Percentiles rank a stretch among this genome's conserved stretches.
phyloP scores from a whole-genome alignment of 1,284 basidiomycete genomes.

The Hemileia vastatrix region DNA sequence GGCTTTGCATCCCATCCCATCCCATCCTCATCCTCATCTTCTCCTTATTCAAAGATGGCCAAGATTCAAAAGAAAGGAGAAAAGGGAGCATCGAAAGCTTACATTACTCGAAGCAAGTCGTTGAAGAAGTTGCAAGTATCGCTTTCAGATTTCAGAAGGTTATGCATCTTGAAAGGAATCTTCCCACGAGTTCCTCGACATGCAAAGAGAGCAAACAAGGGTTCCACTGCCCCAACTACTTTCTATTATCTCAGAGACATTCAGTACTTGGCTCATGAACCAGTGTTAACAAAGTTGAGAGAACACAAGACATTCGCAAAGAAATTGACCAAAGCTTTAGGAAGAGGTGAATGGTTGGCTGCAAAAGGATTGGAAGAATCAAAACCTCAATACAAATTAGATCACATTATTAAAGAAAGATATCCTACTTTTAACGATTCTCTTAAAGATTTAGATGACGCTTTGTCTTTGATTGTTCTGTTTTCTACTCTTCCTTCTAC shows the following conservation, averaged over 20 bases:
- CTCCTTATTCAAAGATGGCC: conserved; percentile 3
- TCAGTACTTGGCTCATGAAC: conserved; percentile 41
- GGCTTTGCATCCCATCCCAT: conserved; percentile 21
- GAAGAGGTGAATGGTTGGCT: conserved; percentile 38
- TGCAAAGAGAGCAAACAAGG: conserved; percentile 42
- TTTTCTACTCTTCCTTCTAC: conserved; percentile 30
- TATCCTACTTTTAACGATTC: conserved; percentile 43
- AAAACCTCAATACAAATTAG: conserved; percentile 39
- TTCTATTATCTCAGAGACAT: conserved; percentile 45
- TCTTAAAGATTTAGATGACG: conserved; percentile 42
- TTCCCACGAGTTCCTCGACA: conserved; percentile 42
- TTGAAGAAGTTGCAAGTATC: too few relatives aligned
- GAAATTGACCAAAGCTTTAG: conserved; percentile 41
- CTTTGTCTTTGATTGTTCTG: conserved; percentile 38
- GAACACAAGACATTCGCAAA: conserved; percentile 44
- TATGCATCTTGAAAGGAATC: conserved; percentile 45
- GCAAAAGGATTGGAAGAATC: conserved; percentile 42
- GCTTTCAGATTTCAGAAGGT: conserved; percentile 42
- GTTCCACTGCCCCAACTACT: conserved; percentile 39
- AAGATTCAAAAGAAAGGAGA: conserved; percentile 41
- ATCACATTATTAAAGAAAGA: conserved; percentile 44
- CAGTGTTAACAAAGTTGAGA: conserved; percentile 37
- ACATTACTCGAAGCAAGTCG: too few relatives aligned
- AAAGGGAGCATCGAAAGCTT: conserved; percentile 67
- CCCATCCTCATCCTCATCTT: conserved; percentile 12